These are phyloP conservation scores for Albatrellus ellisii DNA, from an alignment of 768 basidiomycete genomes.

Conservation along the genomic window DNA sequence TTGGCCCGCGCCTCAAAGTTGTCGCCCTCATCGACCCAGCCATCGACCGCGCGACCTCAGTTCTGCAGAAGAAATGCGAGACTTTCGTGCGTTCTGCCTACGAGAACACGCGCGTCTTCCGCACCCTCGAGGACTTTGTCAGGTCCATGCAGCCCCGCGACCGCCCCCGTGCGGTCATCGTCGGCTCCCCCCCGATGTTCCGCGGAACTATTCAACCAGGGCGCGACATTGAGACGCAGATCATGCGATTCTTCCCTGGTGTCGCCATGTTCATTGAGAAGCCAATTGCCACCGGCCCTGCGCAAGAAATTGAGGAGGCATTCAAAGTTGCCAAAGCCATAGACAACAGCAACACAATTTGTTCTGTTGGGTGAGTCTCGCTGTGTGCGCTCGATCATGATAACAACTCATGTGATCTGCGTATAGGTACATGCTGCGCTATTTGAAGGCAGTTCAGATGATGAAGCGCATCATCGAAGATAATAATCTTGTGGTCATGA, in stretches of 20 bases:
- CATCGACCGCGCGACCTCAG: slow-evolving; percentile 62
- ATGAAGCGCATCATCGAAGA: slow-evolving; percentile 95
- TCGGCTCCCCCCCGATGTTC: slow-evolving; percentile 92
- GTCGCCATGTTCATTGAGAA: slow-evolving; percentile 89
- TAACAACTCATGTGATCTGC: background rate
- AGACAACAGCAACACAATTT: slow-evolving; percentile 55
- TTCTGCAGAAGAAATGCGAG: slow-evolving; percentile 82
- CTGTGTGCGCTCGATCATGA: background rate
- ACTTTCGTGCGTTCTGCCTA: slow-evolving; percentile 93
- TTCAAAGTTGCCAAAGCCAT: slow-evolving; percentile 66
- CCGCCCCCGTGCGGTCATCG: slow-evolving; percentile 69
- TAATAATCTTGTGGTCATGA: slow-evolving; percentile 91
- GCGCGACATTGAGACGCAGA: slow-evolving; percentile 78
- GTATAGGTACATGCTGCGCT: slow-evolving; percentile 81
- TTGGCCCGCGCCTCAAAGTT: slow-evolving; percentile 91
- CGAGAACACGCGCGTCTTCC: slow-evolving; percentile 74
- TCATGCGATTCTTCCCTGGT: slow-evolving; percentile 79
- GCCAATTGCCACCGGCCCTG: slow-evolving; percentile 75
- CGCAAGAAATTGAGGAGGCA: slow-evolving; percentile 49
- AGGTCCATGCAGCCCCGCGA: slow-evolving; percentile 50
- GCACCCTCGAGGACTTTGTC: slow-evolving; percentile 76
- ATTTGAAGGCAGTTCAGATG: slow-evolving; percentile 86
- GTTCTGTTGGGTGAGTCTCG: slow-evolving; percentile 72
- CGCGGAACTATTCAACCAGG: slow-evolving; percentile 66
- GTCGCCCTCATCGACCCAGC: slow-evolving; percentile 90